Conservation (phyloP, 441 rosid genomes). For the Dalechampia spathulata region DNA sequence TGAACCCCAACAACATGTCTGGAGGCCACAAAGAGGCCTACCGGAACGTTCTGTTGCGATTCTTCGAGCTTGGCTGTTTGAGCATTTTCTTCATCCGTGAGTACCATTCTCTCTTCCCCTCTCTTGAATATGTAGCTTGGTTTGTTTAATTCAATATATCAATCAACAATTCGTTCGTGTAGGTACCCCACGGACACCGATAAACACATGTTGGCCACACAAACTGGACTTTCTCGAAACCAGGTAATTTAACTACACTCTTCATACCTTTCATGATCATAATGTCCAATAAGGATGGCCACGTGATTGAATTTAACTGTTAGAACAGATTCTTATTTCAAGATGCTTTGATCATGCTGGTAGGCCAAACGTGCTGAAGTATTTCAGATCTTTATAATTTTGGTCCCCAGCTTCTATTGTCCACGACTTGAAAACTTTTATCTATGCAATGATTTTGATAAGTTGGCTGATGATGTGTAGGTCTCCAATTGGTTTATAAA, state of each 20-base stretch:
- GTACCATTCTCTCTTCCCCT: neutral
- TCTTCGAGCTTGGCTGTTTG: constrained; percentile 59
- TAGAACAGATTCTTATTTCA: no score
- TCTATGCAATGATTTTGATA: neutral
- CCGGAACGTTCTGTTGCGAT: constrained; percentile 59
- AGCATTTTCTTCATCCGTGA: constrained; percentile 64
- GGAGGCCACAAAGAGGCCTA: constrained; percentile 67
- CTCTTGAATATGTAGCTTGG: neutral
- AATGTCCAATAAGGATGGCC: constrained; percentile 3
- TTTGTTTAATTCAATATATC: neutral
- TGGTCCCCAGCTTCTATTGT: neutral
- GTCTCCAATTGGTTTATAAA: constrained; percentile 68
- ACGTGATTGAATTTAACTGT: constrained; percentile 1
- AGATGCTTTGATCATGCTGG: neutral
- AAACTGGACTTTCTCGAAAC: constrained; percentile 45
- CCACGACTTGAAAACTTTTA: no score
- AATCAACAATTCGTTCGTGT: constrained; percentile 8
- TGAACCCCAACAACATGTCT: constrained; percentile 42
- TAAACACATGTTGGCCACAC: constrained; percentile 52
- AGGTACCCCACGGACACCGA: constrained; percentile 56
- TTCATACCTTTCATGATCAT: no score
- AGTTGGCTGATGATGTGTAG: constrained; percentile 19
- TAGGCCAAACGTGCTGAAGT: neutral
- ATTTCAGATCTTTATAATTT: no score
- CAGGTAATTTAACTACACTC: constrained; percentile 36